Base-by-base conservation (phyloP, 768 basidiomycete species). In the Boletus sensibilis region DNA sequence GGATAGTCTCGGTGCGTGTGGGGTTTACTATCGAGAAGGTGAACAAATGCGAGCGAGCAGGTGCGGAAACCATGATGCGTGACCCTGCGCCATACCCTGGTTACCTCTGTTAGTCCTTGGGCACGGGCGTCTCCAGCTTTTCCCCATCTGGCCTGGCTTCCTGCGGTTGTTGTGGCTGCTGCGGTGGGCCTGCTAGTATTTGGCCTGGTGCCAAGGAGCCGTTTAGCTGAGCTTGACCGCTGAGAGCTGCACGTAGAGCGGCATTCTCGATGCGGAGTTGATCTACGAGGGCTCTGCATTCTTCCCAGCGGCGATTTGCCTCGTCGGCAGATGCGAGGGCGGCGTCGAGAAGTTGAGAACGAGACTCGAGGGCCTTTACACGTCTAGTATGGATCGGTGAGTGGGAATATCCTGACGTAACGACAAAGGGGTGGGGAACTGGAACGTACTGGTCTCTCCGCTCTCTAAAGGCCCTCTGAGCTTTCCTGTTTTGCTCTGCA, bases 401-500 rank as follows among this genome's bases (percentile, higher is more conserved):
- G 60, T 54, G 34, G 9, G 37, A 37, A 9, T 12, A 4, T 20
- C 34, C 23, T 51, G 27, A 52, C 50, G 45, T 27, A 1, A 54
- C 9, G 45, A 47, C 33, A 45, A 33, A 25, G 25, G 25, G 44
- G 39, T 42, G 33, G 58, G 52, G 12, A 18, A 4, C 6, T 34
- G 31, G 54, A 5, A 53, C 88, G 73, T 48, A 93, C 92, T 90
- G 87, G 75, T 97, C 94, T 65, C 94, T 78, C 31, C 94, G 84
- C 69, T 94, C 90, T 57, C 94, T 77, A 72, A 95, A 97, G 2
- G 92, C 93, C 40, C 93, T 81, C 74, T 97, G 94, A 0, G 94
- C 94, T 72, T 94, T 94, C 63, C 94, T 81, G 71, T 97, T 97
- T 76, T 97, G 94, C 66, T 95, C 94, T 41, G 94, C 94, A 11